phyloP scores from a whole-genome alignment of 2,329 filamentous ascomycete species.

The Sordariomycetes sp. region DNA sequence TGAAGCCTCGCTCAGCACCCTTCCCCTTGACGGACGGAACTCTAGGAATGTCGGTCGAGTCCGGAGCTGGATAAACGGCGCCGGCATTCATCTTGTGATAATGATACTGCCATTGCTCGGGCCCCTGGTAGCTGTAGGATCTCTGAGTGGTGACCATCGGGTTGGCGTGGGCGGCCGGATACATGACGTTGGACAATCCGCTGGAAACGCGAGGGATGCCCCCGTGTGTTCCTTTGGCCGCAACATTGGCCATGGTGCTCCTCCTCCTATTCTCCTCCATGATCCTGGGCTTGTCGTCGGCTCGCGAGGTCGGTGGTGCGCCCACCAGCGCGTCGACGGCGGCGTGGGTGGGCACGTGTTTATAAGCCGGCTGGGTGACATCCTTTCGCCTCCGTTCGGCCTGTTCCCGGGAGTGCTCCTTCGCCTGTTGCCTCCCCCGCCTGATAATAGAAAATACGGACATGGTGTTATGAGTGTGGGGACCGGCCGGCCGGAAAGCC shows the following conservation, averaged over 20 bases:
- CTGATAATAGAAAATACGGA: conserved; percentile 8
- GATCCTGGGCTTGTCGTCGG: conserved; percentile 5
- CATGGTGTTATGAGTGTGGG: conserved; percentile 2
- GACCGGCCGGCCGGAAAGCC: not conserved
- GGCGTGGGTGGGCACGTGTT: conserved; percentile 8
- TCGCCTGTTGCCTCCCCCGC: conserved; percentile 6
- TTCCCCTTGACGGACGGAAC: conserved; percentile 28
- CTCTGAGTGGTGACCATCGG: conserved; percentile 28
- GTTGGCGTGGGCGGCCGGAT: conserved; percentile 27
- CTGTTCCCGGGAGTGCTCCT: conserved; percentile 4
- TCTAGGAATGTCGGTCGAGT: conserved; percentile 12
- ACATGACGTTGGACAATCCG: conserved; percentile 34
- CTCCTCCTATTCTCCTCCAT: conserved; percentile 4
- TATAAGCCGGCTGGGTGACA: conserved; percentile 3
- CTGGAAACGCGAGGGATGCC: conserved; percentile 32
- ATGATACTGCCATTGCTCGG: conserved; percentile 20
- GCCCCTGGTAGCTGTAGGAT: conserved; percentile 31
- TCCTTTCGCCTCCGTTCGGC: not conserved
- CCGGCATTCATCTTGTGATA: conserved; percentile 12
- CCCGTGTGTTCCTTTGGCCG: not conserved
- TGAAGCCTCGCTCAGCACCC: conserved; percentile 20
- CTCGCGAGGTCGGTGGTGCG: conserved; percentile 3
- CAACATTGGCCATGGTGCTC: not conserved
- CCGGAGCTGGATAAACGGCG: conserved; percentile 18
- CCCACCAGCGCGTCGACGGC: conserved; percentile 7